phyloP scores from a whole-genome alignment of 108 stramenopile species.

The Skeletonema grethae region DNA sequence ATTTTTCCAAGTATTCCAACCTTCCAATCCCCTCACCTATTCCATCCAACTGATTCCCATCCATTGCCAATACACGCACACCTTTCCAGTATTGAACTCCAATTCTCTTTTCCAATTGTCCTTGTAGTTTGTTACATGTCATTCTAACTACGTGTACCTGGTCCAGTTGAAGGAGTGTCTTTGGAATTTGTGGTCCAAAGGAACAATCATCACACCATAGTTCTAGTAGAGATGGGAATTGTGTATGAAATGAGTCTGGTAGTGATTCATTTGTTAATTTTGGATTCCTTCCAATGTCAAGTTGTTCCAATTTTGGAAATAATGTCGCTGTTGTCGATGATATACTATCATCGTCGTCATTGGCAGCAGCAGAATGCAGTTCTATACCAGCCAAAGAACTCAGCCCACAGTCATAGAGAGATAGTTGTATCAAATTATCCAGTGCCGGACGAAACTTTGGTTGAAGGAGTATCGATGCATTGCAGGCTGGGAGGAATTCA shows the following conservation, averaged over 20 bases:
- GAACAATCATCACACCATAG: constrained; percentile 74
- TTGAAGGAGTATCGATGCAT: constrained; percentile 46
- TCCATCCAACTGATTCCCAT: constrained; percentile 48
- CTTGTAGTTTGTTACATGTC: constrained; percentile 49
- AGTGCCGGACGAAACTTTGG: constrained; percentile 53
- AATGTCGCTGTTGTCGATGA: not conserved
- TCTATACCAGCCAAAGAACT: constrained; percentile 41
- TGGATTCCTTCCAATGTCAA: constrained; percentile 74
- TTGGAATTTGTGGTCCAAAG: constrained; percentile 49
- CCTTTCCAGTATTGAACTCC: constrained; percentile 21
- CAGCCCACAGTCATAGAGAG: constrained; percentile 67
- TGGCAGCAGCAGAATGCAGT: not conserved
- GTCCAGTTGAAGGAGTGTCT: constrained; percentile 32
- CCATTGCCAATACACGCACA: constrained; percentile 55
- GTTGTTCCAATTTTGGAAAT: constrained; percentile 47
- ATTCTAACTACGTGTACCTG: constrained; percentile 51
- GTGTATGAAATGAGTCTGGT: constrained; percentile 15
- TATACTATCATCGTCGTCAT: not conserved
- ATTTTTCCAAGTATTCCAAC: constrained; percentile 36
- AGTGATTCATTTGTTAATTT: constrained; percentile 25
- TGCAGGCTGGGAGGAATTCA: constrained; percentile 54
- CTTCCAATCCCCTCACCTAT: constrained; percentile 42
- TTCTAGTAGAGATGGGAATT: constrained; percentile 47
- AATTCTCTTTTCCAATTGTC: constrained; percentile 1
- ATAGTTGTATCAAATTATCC: constrained; percentile 43